These are phyloP conservation scores for Podospora anserina DNA, from an alignment of 495 filamentous ascomycete species.

Conservation along the genomic window DNA sequence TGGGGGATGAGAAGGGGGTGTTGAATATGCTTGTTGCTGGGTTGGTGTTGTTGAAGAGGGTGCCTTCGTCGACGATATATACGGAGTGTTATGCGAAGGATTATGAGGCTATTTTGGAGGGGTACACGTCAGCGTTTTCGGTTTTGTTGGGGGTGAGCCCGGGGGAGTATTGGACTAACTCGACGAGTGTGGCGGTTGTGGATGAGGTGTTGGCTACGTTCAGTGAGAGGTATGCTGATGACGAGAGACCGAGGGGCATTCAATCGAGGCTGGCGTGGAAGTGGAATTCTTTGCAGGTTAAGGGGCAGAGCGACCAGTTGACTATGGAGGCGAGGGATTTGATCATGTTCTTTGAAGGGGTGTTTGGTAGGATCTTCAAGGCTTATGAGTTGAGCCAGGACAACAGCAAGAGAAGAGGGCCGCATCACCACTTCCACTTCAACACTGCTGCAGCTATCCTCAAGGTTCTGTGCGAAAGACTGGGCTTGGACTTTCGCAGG, in stretches of 20 bases:
- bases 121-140: conserved; percentile 44
- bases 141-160: conserved; percentile 48
- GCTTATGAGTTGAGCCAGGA: not conserved
- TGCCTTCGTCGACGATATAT: conserved; percentile 44
- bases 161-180: conserved; percentile 50
- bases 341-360: conserved; percentile 4
- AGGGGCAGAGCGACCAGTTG: conserved; percentile 12
- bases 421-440: not conserved
- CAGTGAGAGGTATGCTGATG: not conserved
- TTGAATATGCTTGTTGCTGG: conserved; percentile 50
- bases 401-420: not conserved
- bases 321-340: conserved; percentile 19
- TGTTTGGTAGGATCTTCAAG: not conserved
- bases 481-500: not conserved
- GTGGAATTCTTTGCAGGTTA: conserved; percentile 17
- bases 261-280: conserved; percentile 31
- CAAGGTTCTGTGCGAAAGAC: not conserved
- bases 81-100: conserved; percentile 38
- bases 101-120: conserved; percentile 40
- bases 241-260: conserved; percentile 10
- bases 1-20: conserved; percentile 47
- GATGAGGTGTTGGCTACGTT: conserved; percentile 26
- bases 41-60: conserved; percentile 42
- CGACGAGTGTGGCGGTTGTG: conserved; percentile 32
- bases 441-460: not conserved